A percentile compares a stretch with the other conserved stretches of the same genome.
phyloP scores from a whole-genome alignment of 2,329 filamentous ascomycete species.

The Xylariales sp. region DNA sequence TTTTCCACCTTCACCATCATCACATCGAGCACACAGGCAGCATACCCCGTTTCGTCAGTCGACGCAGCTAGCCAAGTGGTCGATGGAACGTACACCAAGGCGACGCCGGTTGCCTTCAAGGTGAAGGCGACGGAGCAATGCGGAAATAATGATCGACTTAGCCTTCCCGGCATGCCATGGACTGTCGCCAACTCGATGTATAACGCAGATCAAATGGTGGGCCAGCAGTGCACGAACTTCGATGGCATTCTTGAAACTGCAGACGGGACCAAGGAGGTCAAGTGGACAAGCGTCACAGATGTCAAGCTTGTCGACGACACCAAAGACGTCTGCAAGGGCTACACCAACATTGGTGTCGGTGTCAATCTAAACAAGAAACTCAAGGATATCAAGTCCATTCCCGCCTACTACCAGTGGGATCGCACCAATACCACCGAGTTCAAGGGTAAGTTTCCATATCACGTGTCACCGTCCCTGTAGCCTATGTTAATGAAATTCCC shows the following conservation, averaged over 20 bases:
- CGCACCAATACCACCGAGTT: slow-evolving; percentile 35
- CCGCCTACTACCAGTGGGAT: slow-evolving; percentile 36
- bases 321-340: slow-evolving; percentile 38
- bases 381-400: slow-evolving; percentile 37
- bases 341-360: slow-evolving; percentile 37
- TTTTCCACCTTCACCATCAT: slow-evolving; percentile 28
- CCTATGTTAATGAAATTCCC: slow-evolving; percentile 9
- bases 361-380: slow-evolving; percentile 34
- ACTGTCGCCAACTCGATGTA: slow-evolving; percentile 41
- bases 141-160: slow-evolving; percentile 33
- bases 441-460: slow-evolving; percentile 33
- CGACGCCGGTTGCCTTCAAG: slow-evolving; percentile 29
- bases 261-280: slow-evolving; percentile 31
- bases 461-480: neutral
- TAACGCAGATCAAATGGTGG: slow-evolving; percentile 37
- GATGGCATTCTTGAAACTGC: slow-evolving; percentile 23
- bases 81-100: slow-evolving; percentile 17
- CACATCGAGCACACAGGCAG: slow-evolving; percentile 5
- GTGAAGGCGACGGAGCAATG: slow-evolving; percentile 32
- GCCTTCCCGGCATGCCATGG: slow-evolving; percentile 37
- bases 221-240: slow-evolving; percentile 38
- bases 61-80: slow-evolving; percentile 8
- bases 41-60: neutral
- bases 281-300: slow-evolving; percentile 34
- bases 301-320: slow-evolving; percentile 29